A percentile compares a stretch with the other conserved stretches of the same genome.
Evolutionary conservation across 495 filamentous ascomycete genomes (phyloP).

Genomic region (Neurospora discreta): DNA sequence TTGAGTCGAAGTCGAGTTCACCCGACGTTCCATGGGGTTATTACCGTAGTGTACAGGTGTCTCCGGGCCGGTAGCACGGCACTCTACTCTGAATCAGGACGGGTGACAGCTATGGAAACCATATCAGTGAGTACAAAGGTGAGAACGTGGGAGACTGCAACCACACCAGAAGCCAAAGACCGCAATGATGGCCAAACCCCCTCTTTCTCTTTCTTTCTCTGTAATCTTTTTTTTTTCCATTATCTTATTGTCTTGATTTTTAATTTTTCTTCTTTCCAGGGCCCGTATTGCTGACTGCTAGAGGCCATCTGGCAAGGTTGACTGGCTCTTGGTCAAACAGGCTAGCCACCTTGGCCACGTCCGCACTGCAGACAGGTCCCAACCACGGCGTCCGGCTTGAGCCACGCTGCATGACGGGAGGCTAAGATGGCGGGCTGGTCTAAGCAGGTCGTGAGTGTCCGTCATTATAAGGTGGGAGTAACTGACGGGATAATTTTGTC

Average conservation of each 20-base stretch:
- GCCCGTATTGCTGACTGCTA: not conserved
- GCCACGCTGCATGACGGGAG: slow-evolving; percentile 6
- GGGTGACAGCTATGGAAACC: not conserved
- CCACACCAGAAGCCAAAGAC: not conserved
- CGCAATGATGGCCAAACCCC: not conserved
- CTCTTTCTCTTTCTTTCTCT: not conserved
- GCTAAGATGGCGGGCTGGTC: slow-evolving; percentile 2
- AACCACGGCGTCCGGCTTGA: slow-evolving; percentile 8
- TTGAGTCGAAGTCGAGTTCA: not conserved
- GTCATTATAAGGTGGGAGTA: not conserved
- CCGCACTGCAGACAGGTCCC: not conserved
- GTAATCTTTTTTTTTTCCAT: too few species aligned
- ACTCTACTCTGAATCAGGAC: not conserved
- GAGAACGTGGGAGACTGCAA: not conserved
- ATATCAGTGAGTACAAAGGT: not conserved
- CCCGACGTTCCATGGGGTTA: not conserved
- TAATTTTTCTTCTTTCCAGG: not conserved
- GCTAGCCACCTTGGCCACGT: not conserved
- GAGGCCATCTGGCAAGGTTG: not conserved
- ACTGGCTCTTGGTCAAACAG: not conserved
- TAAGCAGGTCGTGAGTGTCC: not conserved
- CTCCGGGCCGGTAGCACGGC: not conserved
- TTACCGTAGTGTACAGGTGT: not conserved
- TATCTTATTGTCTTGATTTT: too few species aligned
- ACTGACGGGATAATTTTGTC: not conserved